Evolutionary conservation across 2,329 filamentous ascomycete species (phyloP).

Genomic region (Fonsecaea erecta): DNA sequence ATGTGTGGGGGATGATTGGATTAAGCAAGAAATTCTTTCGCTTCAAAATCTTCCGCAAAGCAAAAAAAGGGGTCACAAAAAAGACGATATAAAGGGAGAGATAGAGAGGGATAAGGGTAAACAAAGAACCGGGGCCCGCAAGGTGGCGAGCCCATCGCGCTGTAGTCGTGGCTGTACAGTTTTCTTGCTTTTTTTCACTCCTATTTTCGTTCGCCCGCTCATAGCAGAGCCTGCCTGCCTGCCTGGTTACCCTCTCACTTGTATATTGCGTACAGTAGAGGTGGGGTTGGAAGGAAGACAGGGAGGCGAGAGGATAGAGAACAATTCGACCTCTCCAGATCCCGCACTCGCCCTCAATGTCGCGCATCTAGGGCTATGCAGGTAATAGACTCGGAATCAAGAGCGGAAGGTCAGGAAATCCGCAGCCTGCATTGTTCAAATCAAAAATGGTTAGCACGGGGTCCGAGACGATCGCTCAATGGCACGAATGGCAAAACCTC

Average conservation of each 20-base stretch:
- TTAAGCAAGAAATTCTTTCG: neutral
- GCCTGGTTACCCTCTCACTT: neutral
- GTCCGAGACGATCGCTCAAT: neutral
- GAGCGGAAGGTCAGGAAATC: constrained; percentile 40
- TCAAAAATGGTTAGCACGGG: constrained; percentile 9
- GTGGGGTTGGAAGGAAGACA: neutral
- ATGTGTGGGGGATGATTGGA: neutral
- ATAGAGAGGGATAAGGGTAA: neutral
- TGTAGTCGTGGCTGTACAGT: neutral
- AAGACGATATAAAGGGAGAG: neutral
- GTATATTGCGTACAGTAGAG: neutral
- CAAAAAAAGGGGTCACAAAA: neutral
- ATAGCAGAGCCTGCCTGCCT: neutral
- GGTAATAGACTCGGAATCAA: neutral
- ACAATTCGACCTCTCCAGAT: no score
- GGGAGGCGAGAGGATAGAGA: neutral
- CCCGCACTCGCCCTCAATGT: no score
- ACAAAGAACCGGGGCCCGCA: neutral
- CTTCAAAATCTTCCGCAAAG: neutral
- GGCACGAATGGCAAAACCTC: neutral
- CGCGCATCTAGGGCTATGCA: neutral
- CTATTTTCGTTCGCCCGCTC: no score
- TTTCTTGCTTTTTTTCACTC: neutral
- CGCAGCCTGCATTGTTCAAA: constrained; percentile 36
- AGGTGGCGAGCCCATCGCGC: neutral